phyloP scores from a whole-genome alignment of 768 basidiomycete species.

The Hericium rajendrae region DNA sequence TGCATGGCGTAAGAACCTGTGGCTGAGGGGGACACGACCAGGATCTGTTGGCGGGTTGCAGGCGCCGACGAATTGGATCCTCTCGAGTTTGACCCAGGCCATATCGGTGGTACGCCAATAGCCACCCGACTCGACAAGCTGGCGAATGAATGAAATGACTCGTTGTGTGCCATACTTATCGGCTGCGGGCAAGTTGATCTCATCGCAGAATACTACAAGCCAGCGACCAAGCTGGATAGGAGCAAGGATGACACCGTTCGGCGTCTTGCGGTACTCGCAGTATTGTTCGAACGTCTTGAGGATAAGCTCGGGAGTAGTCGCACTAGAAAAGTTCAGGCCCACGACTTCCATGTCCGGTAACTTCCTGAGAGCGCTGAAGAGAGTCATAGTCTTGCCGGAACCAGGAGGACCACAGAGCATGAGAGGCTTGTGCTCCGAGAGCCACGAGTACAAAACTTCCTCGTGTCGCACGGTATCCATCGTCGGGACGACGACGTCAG shows the following conservation, averaged over 20 bases:
- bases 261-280: conserved; percentile 97
- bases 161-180: conserved; percentile 99
- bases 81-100: conserved; percentile 94
- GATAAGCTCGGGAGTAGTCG: conserved; percentile 95
- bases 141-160: conserved; percentile 96
- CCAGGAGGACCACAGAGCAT: conserved; percentile 99
- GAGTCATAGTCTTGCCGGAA: conserved; percentile 99
- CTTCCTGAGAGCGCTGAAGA: conserved; percentile 95
- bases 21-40: conserved; percentile 95
- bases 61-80: conserved; percentile 99
- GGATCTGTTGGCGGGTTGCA: conserved; percentile 99
- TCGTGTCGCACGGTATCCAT: conserved; percentile 98
- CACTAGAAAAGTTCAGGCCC: conserved; percentile 98
- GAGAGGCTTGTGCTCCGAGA: conserved; percentile 96
- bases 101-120: conserved; percentile 93
- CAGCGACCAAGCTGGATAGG: conserved; percentile 93
- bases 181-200: conserved; percentile 93
- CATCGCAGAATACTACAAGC: conserved; percentile 99
- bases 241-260: conserved; percentile 93
- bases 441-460: conserved; percentile 97
- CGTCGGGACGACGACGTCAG: conserved; percentile 96
- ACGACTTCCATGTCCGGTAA: conserved; percentile 98
- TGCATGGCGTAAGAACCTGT: conserved; percentile 95
- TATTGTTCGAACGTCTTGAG: conserved; percentile 99
- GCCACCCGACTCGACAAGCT: conserved; percentile 89